Percentiles rank a stretch among this genome's conserved stretches.
Conservation (phyloP, 2,329 filamentous ascomycete species). For the Trichoderma simmonsii region DNA sequence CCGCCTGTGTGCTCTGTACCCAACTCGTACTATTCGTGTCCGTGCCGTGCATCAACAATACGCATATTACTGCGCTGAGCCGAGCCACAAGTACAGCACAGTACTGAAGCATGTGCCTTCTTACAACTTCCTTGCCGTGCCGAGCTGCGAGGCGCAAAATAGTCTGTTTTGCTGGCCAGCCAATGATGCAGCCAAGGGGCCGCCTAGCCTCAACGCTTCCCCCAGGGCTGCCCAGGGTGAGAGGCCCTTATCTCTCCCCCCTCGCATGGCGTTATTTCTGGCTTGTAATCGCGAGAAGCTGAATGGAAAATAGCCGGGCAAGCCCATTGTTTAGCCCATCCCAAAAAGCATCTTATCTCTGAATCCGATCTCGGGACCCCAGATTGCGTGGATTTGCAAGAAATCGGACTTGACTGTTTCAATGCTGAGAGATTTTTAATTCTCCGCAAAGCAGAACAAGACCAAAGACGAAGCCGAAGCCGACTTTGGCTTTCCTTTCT, state of each 20-base stretch:
- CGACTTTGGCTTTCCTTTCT: neutral
- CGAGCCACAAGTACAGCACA: neutral
- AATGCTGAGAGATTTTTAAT: neutral
- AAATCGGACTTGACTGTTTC: neutral
- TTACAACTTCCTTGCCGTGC: neutral
- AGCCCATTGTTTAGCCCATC: neutral
- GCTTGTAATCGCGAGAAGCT: conserved; percentile 14
- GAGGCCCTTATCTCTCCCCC: conserved; percentile 16
- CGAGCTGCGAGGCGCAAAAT: conserved; percentile 15
- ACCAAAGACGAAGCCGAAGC: neutral
- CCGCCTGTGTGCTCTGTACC: neutral
- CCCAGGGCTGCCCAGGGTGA: neutral
- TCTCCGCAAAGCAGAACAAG: neutral
- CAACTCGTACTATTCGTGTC: neutral
- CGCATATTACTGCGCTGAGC: neutral
- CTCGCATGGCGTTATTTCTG: conserved; percentile 16
- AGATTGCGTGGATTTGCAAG: neutral
- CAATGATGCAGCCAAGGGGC: conserved; percentile 8
- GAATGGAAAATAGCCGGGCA: neutral
- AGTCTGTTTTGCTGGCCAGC: conserved; percentile 3
- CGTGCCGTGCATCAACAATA: neutral
- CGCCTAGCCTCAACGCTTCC: neutral
- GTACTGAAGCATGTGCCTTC: neutral
- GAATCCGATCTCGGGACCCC: conserved; percentile 10
- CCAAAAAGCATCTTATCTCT: neutral